Base-by-base conservation (phyloP, 768 basidiomycete species). In the Lactarius sp. region DNA sequence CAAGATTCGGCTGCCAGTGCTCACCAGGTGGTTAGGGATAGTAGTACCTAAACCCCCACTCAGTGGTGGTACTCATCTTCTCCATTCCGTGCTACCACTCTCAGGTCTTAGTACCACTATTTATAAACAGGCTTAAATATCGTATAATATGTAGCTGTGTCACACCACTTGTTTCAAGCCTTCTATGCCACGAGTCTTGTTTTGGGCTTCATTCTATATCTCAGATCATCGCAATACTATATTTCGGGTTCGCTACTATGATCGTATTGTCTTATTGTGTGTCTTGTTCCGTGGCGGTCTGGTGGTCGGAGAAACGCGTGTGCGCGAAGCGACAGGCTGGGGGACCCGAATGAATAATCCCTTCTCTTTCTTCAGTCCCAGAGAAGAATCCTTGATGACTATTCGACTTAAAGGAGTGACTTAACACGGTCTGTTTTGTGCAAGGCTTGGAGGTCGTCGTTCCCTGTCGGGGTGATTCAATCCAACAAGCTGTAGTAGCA, bases 361-460 rank as follows among this genome's bases (percentile, higher is more conserved):
- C 47, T 50, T 50, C 12, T n/a, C 10, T 22, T 46, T 47, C 58
- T 1, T 47, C 22, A 6, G n/a, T 27, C 34, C 27, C 31, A 33
- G 12, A 8, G 36, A 41, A 6, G n/a, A 39, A 44, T 44, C 16
- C 12, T 18, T 6, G 20, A 9, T 14, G 20, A 7, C 31, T 33
- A 34, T 54, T 12, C 58, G 34, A 22, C 34, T 46, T 46, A 65
- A 27, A 66, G 65, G 37, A 65, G 62, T 22, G 53, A 27, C 62
- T 59, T 64, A 22, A 66, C 53, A 20, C 58, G 53, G 12, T 64
- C 54, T 33, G 53, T 34, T n/a, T 54, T 46, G 34, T 67, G 59
- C 42, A 67, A 57, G 13, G 59, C 59, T 50, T 56, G 61, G 27
- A 68, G 61, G 47, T 63, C 36, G 50, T 67, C 66, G 34, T 67